Base-by-base conservation (phyloP, 768 basidiomycete genomes). In the Mycena latifolia region DNA sequence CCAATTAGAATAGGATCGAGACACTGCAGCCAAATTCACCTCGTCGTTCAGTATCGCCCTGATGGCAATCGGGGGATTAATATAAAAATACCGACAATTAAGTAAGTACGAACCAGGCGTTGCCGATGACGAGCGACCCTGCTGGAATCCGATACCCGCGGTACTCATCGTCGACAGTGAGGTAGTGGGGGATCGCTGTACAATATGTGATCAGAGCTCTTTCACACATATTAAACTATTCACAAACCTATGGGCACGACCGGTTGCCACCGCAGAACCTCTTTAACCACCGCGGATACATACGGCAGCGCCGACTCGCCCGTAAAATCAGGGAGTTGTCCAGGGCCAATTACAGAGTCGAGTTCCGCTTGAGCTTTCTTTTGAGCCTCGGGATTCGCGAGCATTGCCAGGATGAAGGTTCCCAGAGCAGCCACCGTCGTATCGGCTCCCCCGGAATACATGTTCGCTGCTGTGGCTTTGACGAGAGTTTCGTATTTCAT, bases 401-500 rank as follows among this genome's bases (percentile, higher is more conserved):
- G 68, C 79, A 82, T 80, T 20, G 77, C 77, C 9, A 80, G 70
- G 47, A 80, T 65, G 48, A 82, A 80, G 8, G 73, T 74, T 24
- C 71, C 71, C 8, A 81, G 65, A 0, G 75, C 74, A 11, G 77
- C 76, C 2, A 77, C 74, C 3, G 78, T 78, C 73, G 78, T 78
- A 57, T 81, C 79, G 20, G 73, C 69, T 12, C 76, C 76, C 22
- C 73, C 74, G 74, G 24, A 5, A 55, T 43, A 29, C 41, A 55
- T 37, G 27, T 8, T 33, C 20, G 33, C 53, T 12, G 48, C 55
- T 17, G 17, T 27, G 3, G 20, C 46, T 35, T 48, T 46, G 22
- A 58, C 24, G 4, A 27, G 17, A 5, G 46, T 27, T 48, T 58
- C 63, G 47, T 51, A 33, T 33, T 33, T 11, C 31, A 5, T 11